Base-by-base conservation (phyloP, 805 yeast species). In the Candida palmyrensis region DNA sequence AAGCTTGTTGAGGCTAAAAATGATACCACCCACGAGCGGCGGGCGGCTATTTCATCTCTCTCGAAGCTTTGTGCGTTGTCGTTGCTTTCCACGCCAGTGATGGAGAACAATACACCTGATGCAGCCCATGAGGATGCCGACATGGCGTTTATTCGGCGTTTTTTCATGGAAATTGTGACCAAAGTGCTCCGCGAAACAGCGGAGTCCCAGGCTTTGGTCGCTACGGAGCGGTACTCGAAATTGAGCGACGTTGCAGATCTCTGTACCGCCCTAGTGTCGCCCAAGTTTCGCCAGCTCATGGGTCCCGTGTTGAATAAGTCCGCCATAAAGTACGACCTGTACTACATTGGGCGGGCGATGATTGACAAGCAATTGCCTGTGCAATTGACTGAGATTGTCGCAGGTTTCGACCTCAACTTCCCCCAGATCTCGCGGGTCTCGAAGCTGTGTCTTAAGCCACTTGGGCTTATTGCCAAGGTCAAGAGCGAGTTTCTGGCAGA, bases 351-450 rank as follows among this genome's bases (percentile, higher is more conserved):
- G 1, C 76, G 73, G 36, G 69, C 79, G 11, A 65, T 87, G 57
- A 58, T 83, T 22, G 96, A 88, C 9, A 73, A 79, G 42, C 78
- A 74, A 28, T 62, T 82, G 9, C 77, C 84, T 0, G 43, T 61
- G 4, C 68, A 77, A 8, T 64, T 87, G 6, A 69, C 90, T 0
- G 55, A 67, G 1, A 66, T 82, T 20, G 53, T 88, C 32, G 70
- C 88, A 0, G 76, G 69, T 9, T 46, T 86, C 17, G 96, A 89
- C 53, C 62, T 85, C 36, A 84, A 85, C 46, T 80, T 73, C 45
- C 90, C 94, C 0, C 71, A 71, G 15, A 68, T 85, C 6, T 74
- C 75, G 20, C 66, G 69, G 33, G 70, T 83, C 10, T 60, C 81
- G n/a, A 75, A 76, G 32, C 54, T 71, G 2, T 70, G 78, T 3